These are phyloP conservation scores for Brassica cretica DNA, from an alignment of 345 rosid species.

Conservation along the genomic window DNA sequence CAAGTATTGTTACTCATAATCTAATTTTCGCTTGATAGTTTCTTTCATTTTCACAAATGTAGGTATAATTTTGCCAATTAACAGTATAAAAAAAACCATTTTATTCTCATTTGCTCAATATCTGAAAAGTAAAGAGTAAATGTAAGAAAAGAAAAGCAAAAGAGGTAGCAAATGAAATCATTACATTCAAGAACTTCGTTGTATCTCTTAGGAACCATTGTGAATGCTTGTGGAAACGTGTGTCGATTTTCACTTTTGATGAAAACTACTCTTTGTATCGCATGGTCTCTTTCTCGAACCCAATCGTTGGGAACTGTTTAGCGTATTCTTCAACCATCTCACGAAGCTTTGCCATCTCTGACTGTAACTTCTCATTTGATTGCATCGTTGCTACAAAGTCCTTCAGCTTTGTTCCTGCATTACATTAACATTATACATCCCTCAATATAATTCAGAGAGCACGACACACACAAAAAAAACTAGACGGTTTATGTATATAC, in stretches of 20 bases:
- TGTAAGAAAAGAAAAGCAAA: neutral
- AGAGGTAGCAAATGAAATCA: slow-evolving; percentile 26
- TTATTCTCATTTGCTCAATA: slow-evolving; percentile 15
- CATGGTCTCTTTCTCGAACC: slow-evolving; percentile 92
- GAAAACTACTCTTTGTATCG: slow-evolving; percentile 61
- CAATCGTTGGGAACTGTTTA: slow-evolving; percentile 80
- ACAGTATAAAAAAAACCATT: neutral
- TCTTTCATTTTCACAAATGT: neutral
- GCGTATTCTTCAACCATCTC: slow-evolving; percentile 75
- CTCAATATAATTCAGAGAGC: neutral
- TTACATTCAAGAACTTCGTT: slow-evolving; percentile 48
- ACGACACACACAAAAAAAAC: neutral
- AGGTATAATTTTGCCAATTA: neutral
- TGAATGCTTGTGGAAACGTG: slow-evolving; percentile 34
- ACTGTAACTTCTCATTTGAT: slow-evolving; percentile 53
- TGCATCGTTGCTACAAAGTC: slow-evolving; percentile 78
- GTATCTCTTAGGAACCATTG: slow-evolving; percentile 6
- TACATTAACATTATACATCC: neutral
- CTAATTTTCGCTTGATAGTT: neutral
- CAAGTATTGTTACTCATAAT: neutral
- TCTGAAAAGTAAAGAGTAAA: slow-evolving; percentile 3
- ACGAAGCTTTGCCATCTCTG: slow-evolving; percentile 69
- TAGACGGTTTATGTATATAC: slow-evolving; percentile 27
- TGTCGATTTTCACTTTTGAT: neutral
- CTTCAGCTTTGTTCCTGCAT: slow-evolving; percentile 81